Percentiles rank a stretch among this genome's conserved stretches.
Evolutionary conservation across 2,329 filamentous ascomycete species (phyloP).

Genomic region (Colletotrichum sidae): DNA sequence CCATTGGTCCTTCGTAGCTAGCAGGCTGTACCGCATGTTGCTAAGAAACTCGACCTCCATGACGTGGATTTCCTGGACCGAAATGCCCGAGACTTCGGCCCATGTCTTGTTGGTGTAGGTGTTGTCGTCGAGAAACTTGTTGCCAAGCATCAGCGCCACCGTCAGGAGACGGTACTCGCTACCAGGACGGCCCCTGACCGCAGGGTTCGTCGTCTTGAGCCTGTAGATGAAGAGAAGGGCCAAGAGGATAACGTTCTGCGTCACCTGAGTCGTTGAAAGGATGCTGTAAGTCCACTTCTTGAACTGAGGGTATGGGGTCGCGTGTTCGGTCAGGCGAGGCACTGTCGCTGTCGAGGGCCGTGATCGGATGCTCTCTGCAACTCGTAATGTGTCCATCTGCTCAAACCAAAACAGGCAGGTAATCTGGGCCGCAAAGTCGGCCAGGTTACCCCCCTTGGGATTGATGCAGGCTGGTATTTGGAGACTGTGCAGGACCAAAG

Average conservation of each 20-base stretch:
- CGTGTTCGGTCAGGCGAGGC: slow-evolving; percentile 74
- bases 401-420: slow-evolving; percentile 99
- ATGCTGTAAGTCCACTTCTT: slow-evolving; percentile 94
- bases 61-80: slow-evolving; percentile 94
- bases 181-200: slow-evolving; percentile 88
- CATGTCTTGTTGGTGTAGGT: slow-evolving; percentile 99
- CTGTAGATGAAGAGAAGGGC: slow-evolving; percentile 94
- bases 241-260: slow-evolving; percentile 92
- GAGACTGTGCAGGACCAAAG: slow-evolving; percentile 69
- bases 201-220: slow-evolving; percentile 89
- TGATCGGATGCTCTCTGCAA: slow-evolving; percentile 72
- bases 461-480: slow-evolving; percentile 83
- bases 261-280: slow-evolving; percentile 93
- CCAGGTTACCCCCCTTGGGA: slow-evolving; percentile 78
- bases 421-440: slow-evolving; percentile 91
- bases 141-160: slow-evolving; percentile 95
- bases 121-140: slow-evolving; percentile 99
- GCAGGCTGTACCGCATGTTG: slow-evolving; percentile 95
- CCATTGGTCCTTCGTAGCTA: slow-evolving; percentile 90
- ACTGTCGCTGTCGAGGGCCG: slow-evolving; percentile 53
- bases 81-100: slow-evolving; percentile 96
- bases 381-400: slow-evolving; percentile 80
- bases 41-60: slow-evolving; percentile 99
- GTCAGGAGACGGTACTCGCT: slow-evolving; percentile 95
- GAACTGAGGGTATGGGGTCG: slow-evolving; percentile 82